Percentiles rank a stretch among this genome's conserved stretches.
phyloP scores from a whole-genome alignment of 257 asterid genomes.

The Phtheirospermum japonicum region DNA sequence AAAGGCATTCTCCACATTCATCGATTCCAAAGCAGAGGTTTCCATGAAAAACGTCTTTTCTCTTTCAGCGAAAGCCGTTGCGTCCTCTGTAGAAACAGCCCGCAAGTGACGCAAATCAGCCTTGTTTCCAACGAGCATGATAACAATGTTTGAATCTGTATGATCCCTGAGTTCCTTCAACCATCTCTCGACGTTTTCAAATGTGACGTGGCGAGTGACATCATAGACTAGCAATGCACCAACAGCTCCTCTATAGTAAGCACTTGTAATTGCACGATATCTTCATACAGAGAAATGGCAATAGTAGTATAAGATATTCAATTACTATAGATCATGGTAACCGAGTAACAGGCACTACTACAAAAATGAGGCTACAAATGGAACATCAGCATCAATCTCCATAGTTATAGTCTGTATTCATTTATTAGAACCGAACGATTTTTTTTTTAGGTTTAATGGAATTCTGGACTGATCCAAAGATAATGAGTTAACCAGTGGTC shows the following conservation, averaged over 20 bases:
- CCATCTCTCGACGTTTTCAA: slow-evolving; percentile 77
- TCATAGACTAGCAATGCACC: slow-evolving; percentile 72
- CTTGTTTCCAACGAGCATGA: slow-evolving; percentile 74
- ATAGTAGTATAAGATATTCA: neutral
- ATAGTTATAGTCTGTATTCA: neutral
- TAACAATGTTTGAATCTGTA: slow-evolving; percentile 61
- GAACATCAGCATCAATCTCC: neutral
- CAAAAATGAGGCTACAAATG: neutral
- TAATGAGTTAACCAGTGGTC: neutral
- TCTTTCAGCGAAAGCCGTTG: slow-evolving; percentile 56
- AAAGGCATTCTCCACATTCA: slow-evolving; percentile 72
- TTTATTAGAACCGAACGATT: neutral
- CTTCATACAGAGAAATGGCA: slow-evolving; percentile 27
- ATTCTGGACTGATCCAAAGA: neutral
- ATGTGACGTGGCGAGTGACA: slow-evolving; percentile 69
- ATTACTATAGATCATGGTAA: neutral
- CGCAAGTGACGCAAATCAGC: slow-evolving; percentile 69
- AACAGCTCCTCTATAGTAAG: slow-evolving; percentile 74
- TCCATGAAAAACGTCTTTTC: slow-evolving; percentile 64
- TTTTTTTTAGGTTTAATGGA: neutral
- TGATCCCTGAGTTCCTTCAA: slow-evolving; percentile 70
- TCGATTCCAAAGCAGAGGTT: slow-evolving; percentile 70
- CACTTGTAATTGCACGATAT: slow-evolving; percentile 79
- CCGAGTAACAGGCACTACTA: neutral
- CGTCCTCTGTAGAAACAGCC: slow-evolving; percentile 67